A percentile compares a stretch with the other conserved stretches of the same genome.
These are phyloP conservation scores for Didymella exigua DNA, from an alignment of 2,329 filamentous ascomycete genomes.

Conservation along the genomic window DNA sequence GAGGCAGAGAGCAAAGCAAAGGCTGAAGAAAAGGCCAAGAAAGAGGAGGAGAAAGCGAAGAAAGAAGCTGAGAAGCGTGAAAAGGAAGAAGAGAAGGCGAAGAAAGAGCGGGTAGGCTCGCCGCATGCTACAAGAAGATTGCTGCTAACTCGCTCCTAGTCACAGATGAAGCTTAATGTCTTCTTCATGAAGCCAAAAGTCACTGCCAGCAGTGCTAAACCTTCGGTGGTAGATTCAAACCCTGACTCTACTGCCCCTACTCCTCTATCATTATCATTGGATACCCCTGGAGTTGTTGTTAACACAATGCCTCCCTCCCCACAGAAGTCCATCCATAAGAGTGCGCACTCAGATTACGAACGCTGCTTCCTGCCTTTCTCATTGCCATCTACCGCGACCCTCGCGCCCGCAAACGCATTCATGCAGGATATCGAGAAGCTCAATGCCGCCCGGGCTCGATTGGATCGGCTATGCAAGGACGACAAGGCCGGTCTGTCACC, in stretches of 20 bases:
- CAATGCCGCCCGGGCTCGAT: slow-evolving; percentile 32
- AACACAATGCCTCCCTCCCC: slow-evolving; percentile 40
- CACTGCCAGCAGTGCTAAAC: slow-evolving; percentile 35
- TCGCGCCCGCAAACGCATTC: slow-evolving; percentile 62
- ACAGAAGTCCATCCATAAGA: slow-evolving; percentile 41
- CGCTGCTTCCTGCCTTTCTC: slow-evolving; percentile 82
- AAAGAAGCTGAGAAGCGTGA: slow-evolving; percentile 48
- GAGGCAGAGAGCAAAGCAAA: slow-evolving; percentile 46
- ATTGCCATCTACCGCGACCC: slow-evolving; percentile 71
- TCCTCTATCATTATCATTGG: slow-evolving; percentile 34
- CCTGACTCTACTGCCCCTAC: slow-evolving; percentile 40
- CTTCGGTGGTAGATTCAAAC: slow-evolving; percentile 38
- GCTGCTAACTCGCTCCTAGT: slow-evolving; percentile 37
- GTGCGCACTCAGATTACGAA: slow-evolving; percentile 53
- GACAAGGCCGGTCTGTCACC: slow-evolving; percentile 22
- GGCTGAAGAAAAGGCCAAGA: slow-evolving; percentile 49
- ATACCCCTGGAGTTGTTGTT: slow-evolving; percentile 28
- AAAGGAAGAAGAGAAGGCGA: slow-evolving; percentile 48
- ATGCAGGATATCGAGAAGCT: slow-evolving; percentile 37
- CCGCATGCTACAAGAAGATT: slow-evolving; percentile 11
- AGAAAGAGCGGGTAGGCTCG: slow-evolving; percentile 49
- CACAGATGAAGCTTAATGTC: slow-evolving; percentile 51
- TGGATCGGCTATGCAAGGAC: slow-evolving; percentile 34
- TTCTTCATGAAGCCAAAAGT: slow-evolving; percentile 54
- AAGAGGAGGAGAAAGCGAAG: slow-evolving; percentile 56